Base-by-base conservation (phyloP, 2,329 filamentous ascomycete genomes). In the Camptophora hylomeconis region DNA sequence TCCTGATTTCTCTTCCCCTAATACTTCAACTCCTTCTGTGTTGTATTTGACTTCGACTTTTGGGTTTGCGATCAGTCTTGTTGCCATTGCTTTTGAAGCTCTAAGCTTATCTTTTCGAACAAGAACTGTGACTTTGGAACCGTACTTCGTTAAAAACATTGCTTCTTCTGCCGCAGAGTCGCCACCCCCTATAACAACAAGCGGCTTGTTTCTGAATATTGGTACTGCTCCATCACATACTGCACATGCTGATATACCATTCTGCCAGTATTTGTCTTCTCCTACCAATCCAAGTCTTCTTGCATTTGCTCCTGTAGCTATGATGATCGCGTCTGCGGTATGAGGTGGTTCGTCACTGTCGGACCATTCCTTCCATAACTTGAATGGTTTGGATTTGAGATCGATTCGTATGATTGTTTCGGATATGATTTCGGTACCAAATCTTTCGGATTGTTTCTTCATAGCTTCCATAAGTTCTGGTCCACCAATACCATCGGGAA, bases 121-220 rank as follows among this genome's bases (percentile, higher is more conserved):
- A 19, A 98, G 70, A 5, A 98, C 89, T 12, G 81, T 92, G 38
- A 98, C 87, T 55, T 89, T 83, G 59, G 76, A 83, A 40, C 80
- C 89, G 63, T 95, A 98, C 68, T 95, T 98, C 38, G 89, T 93
- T 45, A 98, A 63, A 65, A 94, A 98, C 46, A 93, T 78, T 32
- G 86, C 84, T 69, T 98, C 89, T 61, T 98, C 92, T 16, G 92
- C 89, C 11, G 89, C 89, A 10, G 82, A 92, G 61, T 98, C 89
- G 48, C 89, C 89, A 40, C 89, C 92, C 40, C 89, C 89, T 41
- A 98, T 94, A 27, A 98, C 89, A 21, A 87, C 82, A 31, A 98
- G 67, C 6, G 80, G 87, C 69, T 93, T 92, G 58, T 94, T 83
- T 46, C 87, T 73, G 75, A 93, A 98, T 56, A 98, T 94, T 36